Evolutionary conservation across 1,284 basidiomycete genomes (phyloP), one percentile per base, ranked within the genome.

Genomic region (Porodaedalea pini): DNA sequence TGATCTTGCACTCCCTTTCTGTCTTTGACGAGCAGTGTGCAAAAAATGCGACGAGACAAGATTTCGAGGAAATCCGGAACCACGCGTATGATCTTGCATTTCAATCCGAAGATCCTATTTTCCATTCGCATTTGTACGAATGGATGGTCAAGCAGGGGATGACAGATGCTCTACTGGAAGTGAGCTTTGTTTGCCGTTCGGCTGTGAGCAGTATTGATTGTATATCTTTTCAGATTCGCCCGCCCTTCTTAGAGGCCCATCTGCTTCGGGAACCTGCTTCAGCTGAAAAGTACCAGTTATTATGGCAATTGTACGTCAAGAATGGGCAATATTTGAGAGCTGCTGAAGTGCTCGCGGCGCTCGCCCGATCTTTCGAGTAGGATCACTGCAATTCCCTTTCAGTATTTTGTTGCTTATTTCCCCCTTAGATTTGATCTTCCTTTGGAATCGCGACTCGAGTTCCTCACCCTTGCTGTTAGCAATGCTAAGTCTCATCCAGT

Each of bases 301-400:
- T 99, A 3, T 99, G 97, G 96, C 93, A 98, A 68, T 96, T 91
- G 73, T 97, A 98, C 68, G 92, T 96, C 50, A 92, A 95, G 66
- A 88, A 91, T 65, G 89, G 90, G 0, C 87, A 92, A 63, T 89
- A 89, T 53, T 70, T 93, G 45, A 79, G 86, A 39, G 96, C 97
- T 1, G 94, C 96, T 2, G 86, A 91, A 68, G 88, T 97, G 2
- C 81, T 99, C 49, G 81, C 82, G n/a, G 79, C 83, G 23, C 75
- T 99, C 51, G 96, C 97, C 23, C 90, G 94, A 63, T 88, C 92
- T n/a, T 79, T 80, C 2, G 81, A 89, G 90, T 96, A 63, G 66
- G 90, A n/a, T n/a, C n/a, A n/a, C 72, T 8, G 44, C 41, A 13
- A 34, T 40, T 48, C 53, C 51, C 54, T 19, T 45, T 21, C 48